Conservation (phyloP, 768 basidiomycete genomes). For the Macrolepiota fuliginosa region DNA sequence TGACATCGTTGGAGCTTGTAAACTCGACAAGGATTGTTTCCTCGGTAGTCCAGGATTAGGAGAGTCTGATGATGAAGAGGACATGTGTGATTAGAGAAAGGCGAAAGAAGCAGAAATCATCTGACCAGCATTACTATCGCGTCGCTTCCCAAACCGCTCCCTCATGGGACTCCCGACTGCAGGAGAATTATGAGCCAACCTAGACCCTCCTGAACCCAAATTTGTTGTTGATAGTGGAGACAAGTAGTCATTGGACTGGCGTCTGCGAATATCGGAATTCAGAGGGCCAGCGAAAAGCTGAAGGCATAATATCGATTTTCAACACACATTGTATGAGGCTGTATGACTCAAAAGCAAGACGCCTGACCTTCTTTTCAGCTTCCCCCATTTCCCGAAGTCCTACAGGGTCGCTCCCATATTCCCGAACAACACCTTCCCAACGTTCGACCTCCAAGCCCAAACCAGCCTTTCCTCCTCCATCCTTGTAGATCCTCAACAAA, state of each 20-base stretch:
- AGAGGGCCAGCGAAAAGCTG: conserved; percentile 76
- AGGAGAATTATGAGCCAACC: conserved; percentile 47
- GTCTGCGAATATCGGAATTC: conserved; percentile 86
- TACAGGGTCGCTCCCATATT: conserved; percentile 68
- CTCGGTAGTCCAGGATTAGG: conserved; percentile 52
- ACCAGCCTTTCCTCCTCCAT: conserved; percentile 69
- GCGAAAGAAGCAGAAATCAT: conserved; percentile 11
- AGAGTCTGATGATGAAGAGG: conserved; percentile 45
- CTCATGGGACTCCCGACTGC: conserved; percentile 55
- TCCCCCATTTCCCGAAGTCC: conserved; percentile 79
- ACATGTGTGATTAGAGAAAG: conserved; percentile 15
- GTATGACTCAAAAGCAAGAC: conserved; percentile 18
- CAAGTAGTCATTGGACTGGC: conserved; percentile 75
- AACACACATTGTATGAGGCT: conserved; percentile 24
- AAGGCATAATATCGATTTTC: conserved; percentile 24
- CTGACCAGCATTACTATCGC: conserved; percentile 65
- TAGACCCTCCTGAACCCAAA: conserved; percentile 51
- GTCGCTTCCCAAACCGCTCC: conserved; percentile 69
- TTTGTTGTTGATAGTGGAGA: conserved; percentile 55
- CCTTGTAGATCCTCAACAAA: conserved; percentile 78
- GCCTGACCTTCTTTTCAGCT: conserved; percentile 81
- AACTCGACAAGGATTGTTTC: conserved; percentile 66
- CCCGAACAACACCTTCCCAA: conserved; percentile 87
- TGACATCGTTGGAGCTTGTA: conserved; percentile 51
- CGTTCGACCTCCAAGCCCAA: conserved; percentile 84